Percentiles rank a stretch among this genome's conserved stretches.
These are phyloP conservation scores for Lathyrus aphaca DNA, from an alignment of 306 rosid species.

Conservation along the genomic window DNA sequence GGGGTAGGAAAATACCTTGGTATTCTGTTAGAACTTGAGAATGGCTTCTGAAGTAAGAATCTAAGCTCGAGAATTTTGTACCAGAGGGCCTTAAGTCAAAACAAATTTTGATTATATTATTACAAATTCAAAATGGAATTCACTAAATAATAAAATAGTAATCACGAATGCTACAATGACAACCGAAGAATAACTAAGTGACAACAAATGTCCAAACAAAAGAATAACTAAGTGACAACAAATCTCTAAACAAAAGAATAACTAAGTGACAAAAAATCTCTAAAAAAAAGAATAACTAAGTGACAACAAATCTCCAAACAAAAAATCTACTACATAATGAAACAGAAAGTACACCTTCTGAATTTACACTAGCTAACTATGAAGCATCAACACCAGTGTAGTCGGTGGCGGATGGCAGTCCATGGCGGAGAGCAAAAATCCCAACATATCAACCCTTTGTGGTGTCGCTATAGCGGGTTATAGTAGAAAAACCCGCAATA, in stretches of 20 bases:
- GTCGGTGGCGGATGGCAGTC: no score
- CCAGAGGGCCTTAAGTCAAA: constrained; percentile 72
- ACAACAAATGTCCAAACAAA: no score
- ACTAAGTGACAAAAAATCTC: constrained; percentile 1
- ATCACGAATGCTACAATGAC: constrained; percentile 1
- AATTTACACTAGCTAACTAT: background rate
- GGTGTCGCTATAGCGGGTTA: no score
- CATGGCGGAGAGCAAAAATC: no score
- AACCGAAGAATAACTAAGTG: no score
- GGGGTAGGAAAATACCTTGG: constrained; percentile 66
- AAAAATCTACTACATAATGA: background rate
- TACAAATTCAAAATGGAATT: constrained; percentile 21
- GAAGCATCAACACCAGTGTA: background rate
- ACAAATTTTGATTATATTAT: constrained; percentile 8
- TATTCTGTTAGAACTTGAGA: constrained; percentile 81
- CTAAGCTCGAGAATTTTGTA: constrained; percentile 88
- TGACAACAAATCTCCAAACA: no score
- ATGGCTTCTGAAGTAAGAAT: constrained; percentile 80
- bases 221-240: no score
- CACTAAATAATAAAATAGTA: constrained; percentile 4
- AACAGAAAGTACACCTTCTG: constrained; percentile 66
- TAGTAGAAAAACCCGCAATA: no score
- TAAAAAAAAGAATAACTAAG: no score
- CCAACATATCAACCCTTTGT: no score
- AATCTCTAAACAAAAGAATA: constrained; percentile 5